These are phyloP conservation scores for Stylosanthes scabra DNA, from an alignment of 331 rosid genomes.

Conservation along the genomic window DNA sequence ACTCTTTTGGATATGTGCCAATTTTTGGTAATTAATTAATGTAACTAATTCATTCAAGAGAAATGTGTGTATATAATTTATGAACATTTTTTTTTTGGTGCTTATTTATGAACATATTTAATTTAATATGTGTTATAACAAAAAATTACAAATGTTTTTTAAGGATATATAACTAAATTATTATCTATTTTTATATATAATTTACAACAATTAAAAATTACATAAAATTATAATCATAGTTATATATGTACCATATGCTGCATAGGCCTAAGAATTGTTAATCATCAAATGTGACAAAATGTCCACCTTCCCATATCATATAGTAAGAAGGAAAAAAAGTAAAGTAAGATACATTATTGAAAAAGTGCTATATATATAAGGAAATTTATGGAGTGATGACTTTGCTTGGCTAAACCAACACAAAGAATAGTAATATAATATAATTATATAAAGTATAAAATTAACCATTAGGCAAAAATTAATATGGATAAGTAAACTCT, in stretches of 20 bases:
- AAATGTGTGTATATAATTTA: no score
- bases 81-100: no score
- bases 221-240: not conserved
- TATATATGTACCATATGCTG: constrained; percentile 35
- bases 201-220: no score
- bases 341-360: not conserved
- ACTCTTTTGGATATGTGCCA: constrained; percentile 15
- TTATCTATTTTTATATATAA: no score
- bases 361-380: constrained; percentile 24
- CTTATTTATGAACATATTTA: no score
- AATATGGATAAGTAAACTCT: constrained; percentile 44
- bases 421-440: constrained; percentile 25
- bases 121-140: no score
- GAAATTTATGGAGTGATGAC: constrained; percentile 51
- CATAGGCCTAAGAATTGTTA: constrained; percentile 33
- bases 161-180: no score
- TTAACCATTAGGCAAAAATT: constrained; percentile 47
- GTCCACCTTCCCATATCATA: constrained; percentile 37
- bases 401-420: constrained; percentile 37
- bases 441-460: constrained; percentile 35
- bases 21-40: constrained; percentile 18
- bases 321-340: constrained; percentile 12
- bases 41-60: no score
- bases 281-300: constrained; percentile 38
- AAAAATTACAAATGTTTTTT: no score